A percentile compares a stretch with the other conserved stretches of the same genome.
phyloP scores from a whole-genome alignment of 495 filamentous ascomycete species.

The Annulohypoxylon moriforme region DNA sequence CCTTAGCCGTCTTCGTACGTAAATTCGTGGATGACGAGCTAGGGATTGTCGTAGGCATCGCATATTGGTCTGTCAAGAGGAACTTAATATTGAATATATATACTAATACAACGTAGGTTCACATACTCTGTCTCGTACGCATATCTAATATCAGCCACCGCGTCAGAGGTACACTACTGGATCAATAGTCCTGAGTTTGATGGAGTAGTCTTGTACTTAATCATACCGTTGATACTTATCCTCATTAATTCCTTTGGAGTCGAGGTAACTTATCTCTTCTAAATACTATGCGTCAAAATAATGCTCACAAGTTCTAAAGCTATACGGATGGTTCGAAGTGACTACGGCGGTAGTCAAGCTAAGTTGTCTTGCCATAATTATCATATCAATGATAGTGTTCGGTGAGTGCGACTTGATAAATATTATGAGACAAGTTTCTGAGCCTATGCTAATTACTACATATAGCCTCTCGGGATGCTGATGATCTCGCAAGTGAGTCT shows the following conservation, averaged over 20 bases:
- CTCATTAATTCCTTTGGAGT: slow-evolving; percentile 39
- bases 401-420: no score
- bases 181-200: slow-evolving; percentile 24
- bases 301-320: slow-evolving; percentile 15
- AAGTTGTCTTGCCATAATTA: slow-evolving; percentile 30
- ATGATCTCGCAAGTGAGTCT: background rate
- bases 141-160: slow-evolving; percentile 53
- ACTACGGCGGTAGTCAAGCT: slow-evolving; percentile 38
- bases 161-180: slow-evolving; percentile 54
- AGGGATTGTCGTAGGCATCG: slow-evolving; percentile 58
- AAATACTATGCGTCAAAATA: background rate
- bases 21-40: slow-evolving; percentile 62
- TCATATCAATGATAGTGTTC: slow-evolving; percentile 38
- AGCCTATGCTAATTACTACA: slow-evolving; percentile 2
- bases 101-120: slow-evolving; percentile 51
- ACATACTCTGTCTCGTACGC: slow-evolving; percentile 58
- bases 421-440: no score
- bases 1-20: slow-evolving; percentile 59
- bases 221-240: slow-evolving; percentile 34
- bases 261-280: slow-evolving; percentile 19
- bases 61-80: slow-evolving; percentile 57
- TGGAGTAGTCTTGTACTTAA: slow-evolving; percentile 33
- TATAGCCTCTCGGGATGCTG: background rate
- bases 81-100: background rate
- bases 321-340: slow-evolving; percentile 45